These are phyloP conservation scores for Aspergillus sp. DNA, from an alignment of 2,329 filamentous ascomycete genomes.

Conservation along the genomic window DNA sequence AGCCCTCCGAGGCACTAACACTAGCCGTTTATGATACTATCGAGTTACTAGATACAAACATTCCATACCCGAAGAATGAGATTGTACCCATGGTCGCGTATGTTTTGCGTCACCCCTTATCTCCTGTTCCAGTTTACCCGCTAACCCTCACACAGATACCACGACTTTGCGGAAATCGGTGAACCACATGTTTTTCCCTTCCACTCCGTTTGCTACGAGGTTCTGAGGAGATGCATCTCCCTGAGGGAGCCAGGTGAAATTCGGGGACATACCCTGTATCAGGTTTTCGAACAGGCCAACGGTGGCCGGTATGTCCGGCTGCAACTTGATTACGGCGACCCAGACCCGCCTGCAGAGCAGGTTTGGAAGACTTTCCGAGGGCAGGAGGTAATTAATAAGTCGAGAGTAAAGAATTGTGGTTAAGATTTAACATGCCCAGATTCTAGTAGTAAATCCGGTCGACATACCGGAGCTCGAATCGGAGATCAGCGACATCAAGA, in stretches of 20 bases:
- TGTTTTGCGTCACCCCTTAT: not conserved
- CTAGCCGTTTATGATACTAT: not conserved
- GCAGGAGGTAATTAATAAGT: conserved; percentile 1
- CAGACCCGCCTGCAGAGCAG: conserved; percentile 1
- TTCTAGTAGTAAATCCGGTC: not conserved
- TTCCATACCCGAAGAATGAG: not conserved
- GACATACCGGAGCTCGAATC: not conserved
- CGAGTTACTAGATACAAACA: not conserved
- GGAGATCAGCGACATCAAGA: not conserved
- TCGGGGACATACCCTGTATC: not conserved
- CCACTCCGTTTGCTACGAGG: conserved; percentile 1
- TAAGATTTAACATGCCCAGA: not conserved
- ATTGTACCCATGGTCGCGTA: not conserved
- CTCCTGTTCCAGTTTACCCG: not conserved
- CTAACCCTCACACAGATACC: not conserved
- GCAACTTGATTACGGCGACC: conserved; percentile 3
- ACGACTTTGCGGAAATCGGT: not conserved
- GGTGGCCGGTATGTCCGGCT: conserved; percentile 3
- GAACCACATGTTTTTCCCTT: conserved; percentile 1
- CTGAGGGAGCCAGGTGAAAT: not conserved
- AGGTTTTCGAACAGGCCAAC: not conserved
- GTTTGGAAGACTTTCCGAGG: not conserved
- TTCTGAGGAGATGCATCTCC: not conserved
- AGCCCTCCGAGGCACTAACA: not conserved
- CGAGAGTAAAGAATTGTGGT: not conserved